Evolutionary conservation across 495 filamentous ascomycete species (phyloP).

Genomic region (Lasiosphaeriaceae sp.): DNA sequence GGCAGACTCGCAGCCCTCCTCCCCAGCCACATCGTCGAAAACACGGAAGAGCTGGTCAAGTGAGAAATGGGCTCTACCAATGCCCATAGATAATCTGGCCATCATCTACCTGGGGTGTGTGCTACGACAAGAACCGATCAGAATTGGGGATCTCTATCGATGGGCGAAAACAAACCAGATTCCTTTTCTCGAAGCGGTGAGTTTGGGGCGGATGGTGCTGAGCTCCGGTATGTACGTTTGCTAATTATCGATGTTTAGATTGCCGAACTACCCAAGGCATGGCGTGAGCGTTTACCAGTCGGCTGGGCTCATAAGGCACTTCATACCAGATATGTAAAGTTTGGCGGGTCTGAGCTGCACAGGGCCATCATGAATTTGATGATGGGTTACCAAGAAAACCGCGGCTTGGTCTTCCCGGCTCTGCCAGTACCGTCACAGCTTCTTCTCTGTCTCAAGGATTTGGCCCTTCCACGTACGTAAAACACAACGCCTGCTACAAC

Average conservation of each 20-base stretch:
- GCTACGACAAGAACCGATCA: slow-evolving; percentile 38
- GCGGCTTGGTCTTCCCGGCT: slow-evolving; percentile 65
- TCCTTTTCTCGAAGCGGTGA: slow-evolving; percentile 38
- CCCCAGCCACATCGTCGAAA: not conserved
- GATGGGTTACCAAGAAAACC: slow-evolving; percentile 60
- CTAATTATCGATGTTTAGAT: slow-evolving; percentile 20
- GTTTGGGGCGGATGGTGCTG: slow-evolving; percentile 3
- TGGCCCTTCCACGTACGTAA: slow-evolving; percentile 71
- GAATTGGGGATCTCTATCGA: slow-evolving; percentile 40
- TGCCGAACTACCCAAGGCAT: slow-evolving; percentile 57
- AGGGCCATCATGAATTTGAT: slow-evolving; percentile 55
- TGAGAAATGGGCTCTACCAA: slow-evolving; percentile 38
- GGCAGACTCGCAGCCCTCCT: slow-evolving; percentile 10
- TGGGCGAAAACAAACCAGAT: slow-evolving; percentile 41
- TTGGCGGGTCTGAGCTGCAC: slow-evolving; percentile 58
- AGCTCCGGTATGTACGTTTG: not conserved
- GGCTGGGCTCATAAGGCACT: slow-evolving; percentile 56
- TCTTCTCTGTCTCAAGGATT: slow-evolving; percentile 63
- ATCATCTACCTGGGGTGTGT: slow-evolving; percentile 45
- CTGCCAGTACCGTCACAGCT: slow-evolving; percentile 65
- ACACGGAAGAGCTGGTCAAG: slow-evolving; percentile 17
- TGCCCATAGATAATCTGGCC: slow-evolving; percentile 38
- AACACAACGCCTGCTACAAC: not conserved
- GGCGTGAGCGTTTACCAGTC: slow-evolving; percentile 58
- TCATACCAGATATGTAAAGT: slow-evolving; percentile 43